Conservation (phyloP, 2,329 filamentous ascomycete species). For the Talaromyces marneffei region DNA sequence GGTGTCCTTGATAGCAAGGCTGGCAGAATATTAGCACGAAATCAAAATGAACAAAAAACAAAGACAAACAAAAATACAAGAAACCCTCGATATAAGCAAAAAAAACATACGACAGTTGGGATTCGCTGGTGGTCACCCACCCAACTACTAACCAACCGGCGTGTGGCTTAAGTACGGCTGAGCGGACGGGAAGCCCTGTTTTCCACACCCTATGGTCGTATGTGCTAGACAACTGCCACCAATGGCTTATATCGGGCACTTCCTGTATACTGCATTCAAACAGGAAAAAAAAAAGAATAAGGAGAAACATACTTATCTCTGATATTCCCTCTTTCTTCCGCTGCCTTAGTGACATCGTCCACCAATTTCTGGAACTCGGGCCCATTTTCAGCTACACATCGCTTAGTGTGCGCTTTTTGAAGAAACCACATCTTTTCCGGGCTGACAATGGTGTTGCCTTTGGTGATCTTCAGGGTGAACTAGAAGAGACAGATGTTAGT, state of each 20-base stretch:
- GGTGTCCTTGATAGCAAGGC: conserved; percentile 18
- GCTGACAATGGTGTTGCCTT: conserved; percentile 79
- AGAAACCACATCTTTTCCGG: conserved; percentile 74
- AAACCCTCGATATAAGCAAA: neutral
- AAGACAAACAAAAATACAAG: neutral
- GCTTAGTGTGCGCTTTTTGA: conserved; percentile 63
- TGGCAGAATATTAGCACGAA: conserved; percentile 10
- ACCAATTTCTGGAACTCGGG: conserved; percentile 38
- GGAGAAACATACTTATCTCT: conserved; percentile 1
- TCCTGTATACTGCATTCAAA: neutral
- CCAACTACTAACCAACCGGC: conserved; percentile 17
- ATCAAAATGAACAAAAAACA: neutral
- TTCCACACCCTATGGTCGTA: conserved; percentile 18
- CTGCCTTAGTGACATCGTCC: conserved; percentile 26
- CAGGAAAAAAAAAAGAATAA: neutral
- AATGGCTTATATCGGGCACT: neutral
- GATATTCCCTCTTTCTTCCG: conserved; percentile 18
- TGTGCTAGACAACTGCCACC: neutral
- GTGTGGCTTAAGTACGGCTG: conserved; percentile 18
- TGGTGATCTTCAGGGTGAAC: conserved; percentile 84
- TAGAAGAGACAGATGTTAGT: conserved; percentile 34
- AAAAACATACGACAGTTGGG: conserved; percentile 16
- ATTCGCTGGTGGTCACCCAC: conserved; percentile 18
- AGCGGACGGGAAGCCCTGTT: conserved; percentile 18
- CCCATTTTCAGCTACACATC: conserved; percentile 43